Evolutionary conservation across 2,329 filamentous ascomycete genomes (phyloP), one percentile per base, ranked within the genome.

Genomic region (Gaeumannomyces tritici): DNA sequence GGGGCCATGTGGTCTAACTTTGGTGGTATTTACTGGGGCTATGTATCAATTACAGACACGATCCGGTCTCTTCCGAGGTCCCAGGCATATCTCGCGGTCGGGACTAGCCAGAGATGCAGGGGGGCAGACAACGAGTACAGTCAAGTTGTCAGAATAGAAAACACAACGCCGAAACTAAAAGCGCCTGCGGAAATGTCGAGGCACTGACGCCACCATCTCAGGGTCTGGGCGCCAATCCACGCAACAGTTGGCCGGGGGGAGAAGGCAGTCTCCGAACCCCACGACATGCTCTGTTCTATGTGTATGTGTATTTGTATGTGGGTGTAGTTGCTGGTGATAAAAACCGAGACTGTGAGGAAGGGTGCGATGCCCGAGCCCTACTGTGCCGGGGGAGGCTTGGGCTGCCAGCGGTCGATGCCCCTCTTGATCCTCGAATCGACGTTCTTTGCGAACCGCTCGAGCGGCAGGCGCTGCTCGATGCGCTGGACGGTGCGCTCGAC

Each of bases 361-460:
- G 18, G 26, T 9, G 5, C n/a, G n/a, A n/a, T n/a, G n/a, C n/a
- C n/a, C 13, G 54, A 24, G 54, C 24, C n/a, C n/a, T 56, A 27
- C 13, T 42, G 33, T 28, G 27, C 28, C 35, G 42, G 33, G n/a
- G 42, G 42, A n/a, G 58, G 21, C 58, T 60, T 60, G 18, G 61
- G 55, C 24, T 33, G 33, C 26, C 72, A 64, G 60, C 74, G 74
- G 54, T 75, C 74, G 57, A 83, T 77, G 35, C 79, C 73, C 33
- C 68, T 73, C 72, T 76, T 76, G 68, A 83, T 83, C 64, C 78
- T 73, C 54, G 73, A 71, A 67, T 83, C 78, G 62, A 81, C 72
- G 58, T 72, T 73, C 72, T 78, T 77, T 61, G 80, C 80, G 71
- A 81, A 76, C 69, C 69, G 77, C 74, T 81, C 79, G 8, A 83